Conservation (phyloP, 495 filamentous ascomycete species). For the Neurospora tetrasperma region DNA sequence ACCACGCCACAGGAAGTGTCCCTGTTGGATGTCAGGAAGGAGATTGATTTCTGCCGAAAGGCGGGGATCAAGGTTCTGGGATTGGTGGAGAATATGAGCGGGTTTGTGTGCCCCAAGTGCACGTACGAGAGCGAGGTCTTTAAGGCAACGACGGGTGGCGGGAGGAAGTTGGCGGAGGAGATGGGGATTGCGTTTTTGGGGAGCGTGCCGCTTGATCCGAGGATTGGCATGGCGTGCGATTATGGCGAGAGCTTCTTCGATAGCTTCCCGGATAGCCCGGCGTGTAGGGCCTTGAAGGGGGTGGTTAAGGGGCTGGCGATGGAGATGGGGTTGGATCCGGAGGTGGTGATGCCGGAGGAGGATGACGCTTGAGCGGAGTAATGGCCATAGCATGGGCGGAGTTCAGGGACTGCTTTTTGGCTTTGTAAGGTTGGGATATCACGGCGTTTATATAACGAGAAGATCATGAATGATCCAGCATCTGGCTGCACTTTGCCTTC, state of each 20-base stretch:
- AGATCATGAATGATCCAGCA: conserved; percentile 1
- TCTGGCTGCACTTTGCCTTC: not conserved
- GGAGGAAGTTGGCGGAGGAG: conserved; percentile 65
- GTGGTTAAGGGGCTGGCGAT: conserved; percentile 63
- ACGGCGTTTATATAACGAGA: conserved; percentile 1
- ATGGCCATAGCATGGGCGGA: not conserved
- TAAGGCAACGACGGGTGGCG: conserved; percentile 83
- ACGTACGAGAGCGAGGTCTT: conserved; percentile 77
- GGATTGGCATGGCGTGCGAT: conserved; percentile 92
- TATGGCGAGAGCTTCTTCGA: conserved; percentile 97
- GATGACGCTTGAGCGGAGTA: conserved; percentile 5
- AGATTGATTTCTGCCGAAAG: conserved; percentile 94
- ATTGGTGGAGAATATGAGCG: conserved; percentile 94
- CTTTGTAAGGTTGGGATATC: not conserved
- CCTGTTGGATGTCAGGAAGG: conserved; percentile 85
- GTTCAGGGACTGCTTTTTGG: not conserved
- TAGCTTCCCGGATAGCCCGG: conserved; percentile 82
- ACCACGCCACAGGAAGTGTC: conserved; percentile 95
- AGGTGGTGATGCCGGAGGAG: conserved; percentile 26
- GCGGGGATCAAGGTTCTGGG: conserved; percentile 82
- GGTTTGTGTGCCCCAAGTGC: conserved; percentile 90
- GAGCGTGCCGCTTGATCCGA: conserved; percentile 82
- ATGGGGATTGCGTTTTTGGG: conserved; percentile 82
- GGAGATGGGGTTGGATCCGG: conserved; percentile 47
- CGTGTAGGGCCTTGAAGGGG: conserved; percentile 61